phyloP scores from a whole-genome alignment of 1,284 basidiomycete genomes.

The Sphagnurus paluster region DNA sequence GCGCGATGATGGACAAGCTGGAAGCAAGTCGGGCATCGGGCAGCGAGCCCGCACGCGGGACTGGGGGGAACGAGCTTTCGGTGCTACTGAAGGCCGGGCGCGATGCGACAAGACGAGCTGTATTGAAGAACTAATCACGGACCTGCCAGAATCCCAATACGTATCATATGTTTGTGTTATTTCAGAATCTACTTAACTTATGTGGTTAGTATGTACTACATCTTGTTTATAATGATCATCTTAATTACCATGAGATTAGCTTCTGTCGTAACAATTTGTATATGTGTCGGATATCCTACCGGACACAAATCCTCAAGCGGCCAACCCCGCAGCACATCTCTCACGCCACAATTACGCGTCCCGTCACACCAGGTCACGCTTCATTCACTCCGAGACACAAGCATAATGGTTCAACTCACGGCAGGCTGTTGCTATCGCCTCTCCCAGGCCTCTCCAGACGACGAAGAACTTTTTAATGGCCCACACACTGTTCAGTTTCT shows the following conservation, averaged over 20 bases:
- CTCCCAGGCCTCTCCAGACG: constrained; percentile 43
- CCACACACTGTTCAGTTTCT: constrained; percentile 79
- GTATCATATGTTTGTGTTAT: constrained; percentile 16
- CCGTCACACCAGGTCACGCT: constrained; percentile 22
- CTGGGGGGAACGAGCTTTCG: constrained; percentile 85
- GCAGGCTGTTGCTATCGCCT: constrained; percentile 58
- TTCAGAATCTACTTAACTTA: constrained; percentile 14
- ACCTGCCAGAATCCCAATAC: constrained; percentile 5
- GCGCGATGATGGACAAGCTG: constrained; percentile 53
- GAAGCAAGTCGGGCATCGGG: constrained; percentile 39
- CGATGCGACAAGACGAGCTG: constrained; percentile 79
- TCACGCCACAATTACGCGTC: constrained; percentile 19
- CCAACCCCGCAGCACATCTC: not conserved
- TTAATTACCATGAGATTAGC: constrained; percentile 11
- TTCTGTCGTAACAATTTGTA: constrained; percentile 1
- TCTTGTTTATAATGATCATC: constrained; percentile 5
- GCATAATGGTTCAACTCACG: constrained; percentile 51
- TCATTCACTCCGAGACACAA: constrained; percentile 9
- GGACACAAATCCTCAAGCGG: not conserved
- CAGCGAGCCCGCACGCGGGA: constrained; percentile 68
- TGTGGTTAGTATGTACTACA: constrained; percentile 18
- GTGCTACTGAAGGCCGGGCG: constrained; percentile 84
- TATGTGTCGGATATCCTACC: not conserved
- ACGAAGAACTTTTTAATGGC: constrained; percentile 52
- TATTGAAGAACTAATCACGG: constrained; percentile 34